Conservation (phyloP, 23 red algal genomes). For the Agarophyton chilense region DNA sequence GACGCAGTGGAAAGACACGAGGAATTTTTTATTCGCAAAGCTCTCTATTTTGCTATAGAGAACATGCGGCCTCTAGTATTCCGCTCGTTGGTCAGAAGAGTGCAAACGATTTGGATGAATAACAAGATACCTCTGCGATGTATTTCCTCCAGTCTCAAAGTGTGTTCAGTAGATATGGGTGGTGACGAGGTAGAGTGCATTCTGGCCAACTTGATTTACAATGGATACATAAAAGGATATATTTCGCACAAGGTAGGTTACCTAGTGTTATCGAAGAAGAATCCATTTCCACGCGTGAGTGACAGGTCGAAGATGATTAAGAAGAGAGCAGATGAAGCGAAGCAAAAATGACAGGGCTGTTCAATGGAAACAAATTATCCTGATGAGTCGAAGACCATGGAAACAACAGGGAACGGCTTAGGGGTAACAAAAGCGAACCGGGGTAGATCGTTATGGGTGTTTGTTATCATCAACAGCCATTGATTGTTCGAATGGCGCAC, state of each 20-base stretch:
- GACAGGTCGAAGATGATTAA: conserved; percentile 29
- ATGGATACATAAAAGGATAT: conserved; percentile 87
- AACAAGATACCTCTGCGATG: conserved; percentile 63
- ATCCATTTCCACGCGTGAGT: conserved; percentile 77
- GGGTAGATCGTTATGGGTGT: too few relatives aligned
- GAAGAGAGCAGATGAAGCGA: neutral
- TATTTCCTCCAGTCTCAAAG: conserved; percentile 31
- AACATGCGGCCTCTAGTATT: conserved; percentile 80
- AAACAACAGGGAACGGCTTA: too few relatives aligned
- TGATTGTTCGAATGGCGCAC: neutral
- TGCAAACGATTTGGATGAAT: conserved; percentile 7
- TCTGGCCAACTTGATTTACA: conserved; percentile 88
- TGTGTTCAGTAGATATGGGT: conserved; percentile 63
- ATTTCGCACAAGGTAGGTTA: conserved; percentile 90
- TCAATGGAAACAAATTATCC: neutral
- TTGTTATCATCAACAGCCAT: neutral
- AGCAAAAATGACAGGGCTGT: neutral
- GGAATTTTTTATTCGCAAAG: conserved; percentile 82
- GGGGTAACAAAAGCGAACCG: too few relatives aligned
- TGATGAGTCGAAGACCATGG: neutral
- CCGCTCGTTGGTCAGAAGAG: conserved; percentile 56
- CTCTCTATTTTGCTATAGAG: conserved; percentile 79
- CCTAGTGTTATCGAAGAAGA: conserved; percentile 82
- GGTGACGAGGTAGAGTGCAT: conserved; percentile 91
- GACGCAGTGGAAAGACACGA: conserved; percentile 51